Evolutionary conservation across 768 basidiomycete genomes (phyloP), one percentile per base, ranked within the genome.

Genomic region (Collybia sordida): DNA sequence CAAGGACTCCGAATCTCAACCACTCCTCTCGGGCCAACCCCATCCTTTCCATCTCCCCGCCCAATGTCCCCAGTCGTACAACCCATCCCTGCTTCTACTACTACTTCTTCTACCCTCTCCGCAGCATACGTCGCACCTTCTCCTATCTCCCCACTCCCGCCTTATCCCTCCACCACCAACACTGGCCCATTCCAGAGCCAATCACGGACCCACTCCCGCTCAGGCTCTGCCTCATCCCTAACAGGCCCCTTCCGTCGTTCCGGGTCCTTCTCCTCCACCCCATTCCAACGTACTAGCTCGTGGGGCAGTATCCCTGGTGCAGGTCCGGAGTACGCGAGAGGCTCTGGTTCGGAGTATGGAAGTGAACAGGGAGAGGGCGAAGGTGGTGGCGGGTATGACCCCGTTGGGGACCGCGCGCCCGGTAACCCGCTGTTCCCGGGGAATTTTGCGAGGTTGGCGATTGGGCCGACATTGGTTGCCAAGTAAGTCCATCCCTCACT

Each of bases 341-440:
- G 65, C 50, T 28, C 47, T 39, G 31, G 47, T 39, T 43, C 23
- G 46, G 46, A 53, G 55, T 52, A 52, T 57, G 45, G 27, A 45
- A 45, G 5, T n/a, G n/a, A n/a, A n/a, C 42, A 52, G 44, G 23
- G 40, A 28, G 47, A 48, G 7, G 54, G 51, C 11, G 55, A 59
- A n/a, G 57, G 63, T 17, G 66, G 63, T 12, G 66, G 53, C 9
- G 60, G 65, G 11, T 80, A 82, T 58, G 71, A 81, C 60, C 66
- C 74, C 3, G 68, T 79, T n/a, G 79, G 77, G 7, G 88, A 90
- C 55, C 76, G 89, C 4, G 74, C 72, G 1, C 83, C 86, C 1
- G 91, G 89, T 0, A 80, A 84, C 55, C 91, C 90, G 12, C 69
- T 93, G 6, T 95, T 95, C 71, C 88, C 89, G 3, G 86, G 81